Percentiles rank a stretch among this genome's conserved stretches.
Evolutionary conservation across 345 rosid genomes (phyloP).

Genomic region (Gossypioides kirkii): DNA sequence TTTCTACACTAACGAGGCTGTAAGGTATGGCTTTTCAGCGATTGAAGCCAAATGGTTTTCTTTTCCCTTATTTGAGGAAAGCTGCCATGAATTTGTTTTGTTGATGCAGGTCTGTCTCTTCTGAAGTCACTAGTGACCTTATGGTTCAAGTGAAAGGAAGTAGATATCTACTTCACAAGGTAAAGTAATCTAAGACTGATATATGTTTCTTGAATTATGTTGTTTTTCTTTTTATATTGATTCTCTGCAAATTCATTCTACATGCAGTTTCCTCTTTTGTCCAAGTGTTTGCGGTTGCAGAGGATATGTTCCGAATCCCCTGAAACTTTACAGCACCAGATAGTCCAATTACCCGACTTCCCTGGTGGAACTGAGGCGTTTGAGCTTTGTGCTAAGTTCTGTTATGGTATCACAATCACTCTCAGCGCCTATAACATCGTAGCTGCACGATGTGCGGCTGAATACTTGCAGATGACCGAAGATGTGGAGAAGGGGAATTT

Average conservation of each 20-base stretch:
- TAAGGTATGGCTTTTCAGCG: conserved; percentile 42
- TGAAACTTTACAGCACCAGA: conserved; percentile 53
- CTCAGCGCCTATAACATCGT: conserved; percentile 91
- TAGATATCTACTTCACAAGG: conserved; percentile 94
- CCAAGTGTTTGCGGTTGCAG: conserved; percentile 77
- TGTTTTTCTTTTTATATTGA: conserved; percentile 4
- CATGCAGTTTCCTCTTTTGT: conserved; percentile 84
- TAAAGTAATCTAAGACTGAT: conserved; percentile 18
- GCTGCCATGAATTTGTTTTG: background rate
- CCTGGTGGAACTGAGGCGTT: conserved; percentile 93
- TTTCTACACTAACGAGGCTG: conserved; percentile 78
- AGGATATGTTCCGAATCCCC: conserved; percentile 73
- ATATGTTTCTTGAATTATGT: conserved; percentile 7
- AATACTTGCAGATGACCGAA: conserved; percentile 88
- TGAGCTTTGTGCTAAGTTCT: conserved; percentile 93
- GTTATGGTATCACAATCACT: conserved; percentile 91
- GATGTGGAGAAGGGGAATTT: conserved; percentile 96
- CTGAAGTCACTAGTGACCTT: conserved; percentile 92
- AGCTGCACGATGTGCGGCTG: conserved; percentile 83
- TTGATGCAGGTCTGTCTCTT: conserved; percentile 75
- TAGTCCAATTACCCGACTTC: conserved; percentile 80
- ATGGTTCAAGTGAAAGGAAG: conserved; percentile 71
- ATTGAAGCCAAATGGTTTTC: background rate
- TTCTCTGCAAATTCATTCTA: background rate
- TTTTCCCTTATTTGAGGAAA: background rate